Evolutionary conservation across 306 rosid species (phyloP), one percentile per base, ranked within the genome.

Genomic region (Quercus suber): DNA sequence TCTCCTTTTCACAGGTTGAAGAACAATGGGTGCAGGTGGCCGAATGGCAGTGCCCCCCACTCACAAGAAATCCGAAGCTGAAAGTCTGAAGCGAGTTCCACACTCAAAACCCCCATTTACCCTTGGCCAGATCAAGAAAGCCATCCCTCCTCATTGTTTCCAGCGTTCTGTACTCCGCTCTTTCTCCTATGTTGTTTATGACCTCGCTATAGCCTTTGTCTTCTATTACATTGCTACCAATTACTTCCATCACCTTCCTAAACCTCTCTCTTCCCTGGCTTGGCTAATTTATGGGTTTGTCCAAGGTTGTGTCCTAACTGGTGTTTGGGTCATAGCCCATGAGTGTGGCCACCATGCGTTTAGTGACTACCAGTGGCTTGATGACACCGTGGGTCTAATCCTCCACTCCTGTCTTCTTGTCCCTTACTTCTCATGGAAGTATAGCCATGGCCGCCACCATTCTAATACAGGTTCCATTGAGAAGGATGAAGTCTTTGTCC

Each of bases 301-400:
- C 71, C 97, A 91, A 80, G 99, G 99, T 41, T 91, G 98, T 73
- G 80, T 95, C 83, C 89, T 91, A 2, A 95, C 99, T 2, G 99
- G 99, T 5, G 91, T 95, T 68, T 95, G 99, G 99, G 99, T 95
- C 76, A 71, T 95, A 61, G 99, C 99, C 1, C 99, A 92, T 2
- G 99, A 95, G 81, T 95, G 98, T 76, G 99, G 99, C 78, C 99
- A 92, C 88, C 99, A 95, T 74, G 99, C 99, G 73, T 95, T 95
- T 81, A 95, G 99, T 59, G 96, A 91, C 79, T 90, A 91, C 74
- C 97, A 91, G 27, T 88, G 91, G 98, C 97, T 95, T 13, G 99
- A 95, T 84, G 99, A 95, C 78, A 91, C 88, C 0, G 98, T 95
- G 71, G 99, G 99, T 78, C 81, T 92, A 5, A 55, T 95, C 76